A percentile compares a stretch with the other conserved stretches of the same genome.
Conservation (phyloP, 2,329 filamentous ascomycete species). For the Blastomyces silverae region DNA sequence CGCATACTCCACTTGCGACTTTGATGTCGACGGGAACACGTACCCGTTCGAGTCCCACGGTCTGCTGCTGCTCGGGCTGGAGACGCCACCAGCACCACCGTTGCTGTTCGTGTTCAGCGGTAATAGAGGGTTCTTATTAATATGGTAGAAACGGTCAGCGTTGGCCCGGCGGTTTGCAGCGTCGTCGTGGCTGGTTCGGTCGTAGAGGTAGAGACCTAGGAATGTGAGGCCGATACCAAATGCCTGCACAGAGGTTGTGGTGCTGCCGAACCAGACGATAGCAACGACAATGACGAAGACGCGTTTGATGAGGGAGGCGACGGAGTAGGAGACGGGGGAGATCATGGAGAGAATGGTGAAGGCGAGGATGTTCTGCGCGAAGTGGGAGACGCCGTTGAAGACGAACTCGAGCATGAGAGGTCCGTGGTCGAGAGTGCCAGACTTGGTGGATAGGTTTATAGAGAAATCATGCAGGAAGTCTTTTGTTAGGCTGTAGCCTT, state of each 20-base stretch:
- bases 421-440: conserved; percentile 62
- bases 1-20: background rate
- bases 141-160: conserved; percentile 55
- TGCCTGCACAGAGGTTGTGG: conserved; percentile 74
- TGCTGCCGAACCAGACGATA: conserved; percentile 91
- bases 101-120: conserved; percentile 49
- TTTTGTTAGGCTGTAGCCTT: conserved; percentile 68
- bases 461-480: conserved; percentile 78
- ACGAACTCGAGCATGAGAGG: conserved; percentile 70
- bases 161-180: conserved; percentile 76
- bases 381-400: conserved; percentile 96
- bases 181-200: conserved; percentile 80
- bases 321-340: conserved; percentile 93
- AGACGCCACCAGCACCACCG: background rate
- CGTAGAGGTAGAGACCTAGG: conserved; percentile 87
- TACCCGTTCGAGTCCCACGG: conserved; percentile 35
- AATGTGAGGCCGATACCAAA: conserved; percentile 85
- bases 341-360: conserved; percentile 89
- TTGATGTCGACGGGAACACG: conserved; percentile 27
- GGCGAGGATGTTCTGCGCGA: conserved; percentile 90
- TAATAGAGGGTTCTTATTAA: conserved; percentile 54
- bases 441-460: conserved; percentile 67
- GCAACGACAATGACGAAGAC: conserved; percentile 95
- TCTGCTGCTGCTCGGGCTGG: conserved; percentile 34
- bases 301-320: conserved; percentile 91